Evolutionary conservation across 768 basidiomycete species (phyloP).

Genomic region (Nidularia sp.): DNA sequence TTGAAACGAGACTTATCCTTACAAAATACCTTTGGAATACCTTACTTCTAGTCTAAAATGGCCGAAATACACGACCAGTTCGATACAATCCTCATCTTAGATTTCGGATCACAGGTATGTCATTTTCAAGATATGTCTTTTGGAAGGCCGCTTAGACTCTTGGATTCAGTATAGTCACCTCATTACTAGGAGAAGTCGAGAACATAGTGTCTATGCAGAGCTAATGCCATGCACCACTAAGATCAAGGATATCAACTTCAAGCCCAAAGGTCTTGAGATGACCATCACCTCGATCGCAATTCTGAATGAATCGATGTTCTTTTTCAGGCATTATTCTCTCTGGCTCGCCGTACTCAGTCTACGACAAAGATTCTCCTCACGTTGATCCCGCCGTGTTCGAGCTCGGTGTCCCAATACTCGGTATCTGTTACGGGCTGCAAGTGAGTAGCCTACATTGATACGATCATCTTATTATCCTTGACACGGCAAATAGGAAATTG

Average conservation of each 20-base stretch:
- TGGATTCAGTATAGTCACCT: constrained; percentile 85
- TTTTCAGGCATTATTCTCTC: constrained; percentile 85
- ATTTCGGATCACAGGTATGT: constrained; percentile 93
- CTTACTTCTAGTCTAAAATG: constrained; percentile 33
- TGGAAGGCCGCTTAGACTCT: neutral
- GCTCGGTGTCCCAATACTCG: constrained; percentile 86
- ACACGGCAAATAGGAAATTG: constrained; percentile 69
- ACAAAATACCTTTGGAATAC: neutral
- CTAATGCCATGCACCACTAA: constrained; percentile 94
- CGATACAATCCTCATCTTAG: constrained; percentile 92
- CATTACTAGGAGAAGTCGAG: constrained; percentile 95
- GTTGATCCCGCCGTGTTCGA: constrained; percentile 90
- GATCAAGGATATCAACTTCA: constrained; percentile 84
- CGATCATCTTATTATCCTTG: neutral
- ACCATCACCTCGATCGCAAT: neutral
- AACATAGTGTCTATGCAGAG: constrained; percentile 96
- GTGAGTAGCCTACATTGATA: constrained; percentile 29
- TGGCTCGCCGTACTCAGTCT: constrained; percentile 97
- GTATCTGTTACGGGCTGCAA: constrained; percentile 97
- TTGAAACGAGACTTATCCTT: no score
- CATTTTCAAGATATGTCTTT: neutral
- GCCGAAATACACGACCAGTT: constrained; percentile 92
- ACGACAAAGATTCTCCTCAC: constrained; percentile 88
- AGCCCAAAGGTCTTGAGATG: constrained; percentile 74
- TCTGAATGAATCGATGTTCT: neutral